Evolutionary conservation across 2,329 filamentous ascomycete genomes (phyloP).

Genomic region (Scytalidium sp.): DNA sequence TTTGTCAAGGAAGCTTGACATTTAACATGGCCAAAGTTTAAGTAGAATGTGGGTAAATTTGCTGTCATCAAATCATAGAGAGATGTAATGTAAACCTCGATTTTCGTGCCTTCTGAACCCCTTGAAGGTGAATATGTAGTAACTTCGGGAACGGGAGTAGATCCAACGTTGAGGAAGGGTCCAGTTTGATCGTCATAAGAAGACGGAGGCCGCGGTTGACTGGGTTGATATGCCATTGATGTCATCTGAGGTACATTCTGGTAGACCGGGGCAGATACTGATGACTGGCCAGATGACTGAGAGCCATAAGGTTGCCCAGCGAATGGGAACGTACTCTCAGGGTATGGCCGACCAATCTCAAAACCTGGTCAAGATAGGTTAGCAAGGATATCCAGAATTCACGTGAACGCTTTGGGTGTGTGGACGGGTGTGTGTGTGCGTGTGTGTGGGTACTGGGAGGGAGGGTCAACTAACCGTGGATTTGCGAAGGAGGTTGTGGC

Average conservation of each 20-base stretch:
- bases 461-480: conserved; percentile 84
- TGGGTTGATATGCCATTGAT: conserved; percentile 36
- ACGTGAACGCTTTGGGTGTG: conserved; percentile 9
- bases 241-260: conserved; percentile 24
- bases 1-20: conserved; percentile 66
- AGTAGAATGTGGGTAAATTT: conserved; percentile 53
- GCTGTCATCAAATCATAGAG: conserved; percentile 69
- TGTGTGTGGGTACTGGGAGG: conserved; percentile 2
- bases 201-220: conserved; percentile 41
- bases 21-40: conserved; percentile 78
- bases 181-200: conserved; percentile 59
- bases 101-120: conserved; percentile 66
- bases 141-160: conserved; percentile 60
- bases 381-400: neutral
- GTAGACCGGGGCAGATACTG: conserved; percentile 20
- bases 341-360: conserved; percentile 24
- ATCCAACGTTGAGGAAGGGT: conserved; percentile 62
- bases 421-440: neutral
- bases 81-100: conserved; percentile 72
- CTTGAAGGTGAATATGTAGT: conserved; percentile 67
- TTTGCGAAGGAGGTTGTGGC: conserved; percentile 62
- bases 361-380: conserved; percentile 23
- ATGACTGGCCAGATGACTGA: conserved; percentile 44
- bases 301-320: conserved; percentile 45
- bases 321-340: conserved; percentile 42